These are phyloP conservation scores for Stephanodiscus minutulus DNA, from an alignment of 108 stramenopile genomes.

Conservation along the genomic window DNA sequence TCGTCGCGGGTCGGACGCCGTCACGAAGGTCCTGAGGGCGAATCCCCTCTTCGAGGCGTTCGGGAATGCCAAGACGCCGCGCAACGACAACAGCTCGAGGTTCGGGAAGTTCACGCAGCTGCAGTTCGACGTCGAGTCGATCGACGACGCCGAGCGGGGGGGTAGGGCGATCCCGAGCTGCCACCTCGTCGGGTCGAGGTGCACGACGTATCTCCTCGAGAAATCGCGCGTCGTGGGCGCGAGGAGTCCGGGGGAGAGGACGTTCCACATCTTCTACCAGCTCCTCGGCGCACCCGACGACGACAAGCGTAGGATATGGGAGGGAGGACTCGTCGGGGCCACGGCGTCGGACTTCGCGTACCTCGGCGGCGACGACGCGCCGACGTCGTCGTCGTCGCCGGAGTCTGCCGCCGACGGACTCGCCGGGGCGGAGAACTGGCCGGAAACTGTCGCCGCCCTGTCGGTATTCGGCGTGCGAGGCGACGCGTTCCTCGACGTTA, in stretches of 20 bases:
- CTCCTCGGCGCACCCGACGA: conserved; percentile 85
- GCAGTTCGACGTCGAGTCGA: conserved; percentile 71
- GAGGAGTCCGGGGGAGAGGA: conserved; percentile 95
- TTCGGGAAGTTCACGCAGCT: conserved; percentile 94
- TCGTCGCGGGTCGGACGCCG: conserved; percentile 53
- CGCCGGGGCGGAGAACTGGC: conserved; percentile 85
- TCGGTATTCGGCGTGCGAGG: conserved; percentile 69
- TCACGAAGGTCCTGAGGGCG: conserved; percentile 84
- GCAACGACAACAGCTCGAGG: conserved; percentile 86
- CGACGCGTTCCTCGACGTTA: conserved; percentile 59
- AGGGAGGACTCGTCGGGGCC: conserved; percentile 65
- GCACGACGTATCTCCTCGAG: conserved; percentile 94
- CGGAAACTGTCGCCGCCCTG: conserved; percentile 71
- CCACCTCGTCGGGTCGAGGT: conserved; percentile 72
- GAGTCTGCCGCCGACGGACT: conserved; percentile 78
- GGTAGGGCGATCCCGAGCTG: conserved; percentile 58
- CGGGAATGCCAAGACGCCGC: conserved; percentile 89
- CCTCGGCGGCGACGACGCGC: conserved; percentile 61
- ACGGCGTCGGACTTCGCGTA: conserved; percentile 70
- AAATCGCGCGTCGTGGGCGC: conserved; percentile 94
- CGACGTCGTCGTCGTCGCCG: too few species aligned
- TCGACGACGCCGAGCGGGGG: conserved; percentile 39
- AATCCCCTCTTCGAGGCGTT: conserved; percentile 95
- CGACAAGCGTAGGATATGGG: conserved; percentile 66
- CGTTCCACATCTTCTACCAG: conserved; percentile 99